These are phyloP conservation scores for Tuber microsphaerosporum DNA, from an alignment of 495 filamentous ascomycete genomes.

Conservation along the genomic window DNA sequence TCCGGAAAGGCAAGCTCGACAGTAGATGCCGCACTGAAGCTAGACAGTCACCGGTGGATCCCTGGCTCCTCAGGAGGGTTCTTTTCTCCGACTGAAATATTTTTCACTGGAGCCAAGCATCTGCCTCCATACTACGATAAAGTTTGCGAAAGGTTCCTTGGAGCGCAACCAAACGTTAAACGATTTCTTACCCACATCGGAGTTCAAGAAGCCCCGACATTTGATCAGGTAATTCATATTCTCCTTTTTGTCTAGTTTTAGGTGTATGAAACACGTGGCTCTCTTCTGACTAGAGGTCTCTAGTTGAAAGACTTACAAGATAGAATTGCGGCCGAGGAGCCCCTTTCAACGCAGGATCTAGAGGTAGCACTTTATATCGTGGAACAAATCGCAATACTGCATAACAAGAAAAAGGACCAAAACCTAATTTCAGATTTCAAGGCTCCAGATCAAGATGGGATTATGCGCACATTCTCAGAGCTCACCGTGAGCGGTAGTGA, in stretches of 20 bases:
- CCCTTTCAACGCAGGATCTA: conserved; percentile 13
- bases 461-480: conserved; percentile 20
- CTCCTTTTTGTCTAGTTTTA: not conserved
- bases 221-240: conserved; percentile 26
- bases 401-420: conserved; percentile 8
- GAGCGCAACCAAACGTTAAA: not conserved
- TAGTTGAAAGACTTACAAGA: conserved; percentile 32
- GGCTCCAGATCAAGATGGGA: conserved; percentile 28
- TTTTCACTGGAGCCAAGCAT: conserved; percentile 13
- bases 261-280: not conserved
- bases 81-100: conserved; percentile 23
- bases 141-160: conserved; percentile 4
- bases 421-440: conserved; percentile 20
- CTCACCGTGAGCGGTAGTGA: conserved; percentile 27
- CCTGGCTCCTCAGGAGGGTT: conserved; percentile 18
- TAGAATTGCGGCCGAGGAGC: conserved; percentile 17
- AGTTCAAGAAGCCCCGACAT: conserved; percentile 20
- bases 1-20: not conserved
- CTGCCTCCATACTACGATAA: conserved; percentile 25
- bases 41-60: conserved; percentile 30
- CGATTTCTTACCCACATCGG: conserved; percentile 12
- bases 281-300: not conserved
- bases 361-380: conserved; percentile 29
- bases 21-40: not conserved
- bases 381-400: conserved; percentile 20